These are phyloP conservation scores for Lactifluus subvellereus DNA, from an alignment of 768 basidiomycete species.

Conservation along the genomic window DNA sequence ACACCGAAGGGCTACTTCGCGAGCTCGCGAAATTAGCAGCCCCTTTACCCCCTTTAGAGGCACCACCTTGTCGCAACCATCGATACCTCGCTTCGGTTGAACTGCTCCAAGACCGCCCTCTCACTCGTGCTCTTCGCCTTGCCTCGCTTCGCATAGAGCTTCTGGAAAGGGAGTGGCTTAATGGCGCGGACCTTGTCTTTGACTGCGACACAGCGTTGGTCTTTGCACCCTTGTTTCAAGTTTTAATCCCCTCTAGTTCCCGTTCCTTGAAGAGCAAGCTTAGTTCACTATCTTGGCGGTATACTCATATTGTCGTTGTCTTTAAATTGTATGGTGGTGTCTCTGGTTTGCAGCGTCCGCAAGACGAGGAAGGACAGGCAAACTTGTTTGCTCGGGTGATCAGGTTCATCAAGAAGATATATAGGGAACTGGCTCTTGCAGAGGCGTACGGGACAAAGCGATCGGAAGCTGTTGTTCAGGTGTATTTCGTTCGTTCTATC, in stretches of 20 bases:
- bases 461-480: conserved; percentile 38
- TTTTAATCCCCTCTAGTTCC: conserved; percentile 45
- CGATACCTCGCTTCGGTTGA: conserved; percentile 66
- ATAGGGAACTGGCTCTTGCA: conserved; percentile 54
- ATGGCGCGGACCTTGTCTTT: conserved; percentile 59
- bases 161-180: conserved; percentile 57
- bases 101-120: conserved; percentile 58
- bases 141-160: conserved; percentile 46
- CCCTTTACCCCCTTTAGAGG: conserved; percentile 1
- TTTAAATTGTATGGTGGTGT: conserved; percentile 36
- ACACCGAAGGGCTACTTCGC: not conserved
- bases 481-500: conserved; percentile 59
- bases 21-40: conserved; percentile 6
- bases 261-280: conserved; percentile 42
- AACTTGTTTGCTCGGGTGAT: conserved; percentile 33
- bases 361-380: not conserved
- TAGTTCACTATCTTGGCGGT: conserved; percentile 58
- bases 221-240: conserved; percentile 37
- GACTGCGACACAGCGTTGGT: conserved; percentile 57
- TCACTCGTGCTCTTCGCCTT: conserved; percentile 48
- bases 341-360: conserved; percentile 50
- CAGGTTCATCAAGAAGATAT: conserved; percentile 64
- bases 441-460: conserved; percentile 54
- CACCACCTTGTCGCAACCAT: conserved; percentile 38
- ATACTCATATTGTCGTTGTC: conserved; percentile 47